These are phyloP conservation scores for Xanthoparmelia taractica DNA, from an alignment of 495 filamentous ascomycete genomes.

Conservation along the genomic window DNA sequence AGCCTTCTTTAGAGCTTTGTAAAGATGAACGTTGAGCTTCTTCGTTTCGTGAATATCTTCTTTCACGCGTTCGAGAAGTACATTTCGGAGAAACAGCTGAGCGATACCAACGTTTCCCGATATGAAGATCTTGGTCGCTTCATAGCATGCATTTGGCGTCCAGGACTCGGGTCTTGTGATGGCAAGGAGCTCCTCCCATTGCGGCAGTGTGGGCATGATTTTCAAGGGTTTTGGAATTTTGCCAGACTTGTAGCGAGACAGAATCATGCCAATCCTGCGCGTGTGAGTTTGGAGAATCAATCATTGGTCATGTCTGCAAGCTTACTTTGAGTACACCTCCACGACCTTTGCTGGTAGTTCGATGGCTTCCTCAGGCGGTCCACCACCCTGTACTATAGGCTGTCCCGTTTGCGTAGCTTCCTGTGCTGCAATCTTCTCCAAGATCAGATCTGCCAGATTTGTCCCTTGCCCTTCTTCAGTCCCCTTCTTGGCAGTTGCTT, in stretches of 20 bases:
- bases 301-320: not conserved
- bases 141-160: constrained; percentile 81
- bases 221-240: constrained; percentile 97
- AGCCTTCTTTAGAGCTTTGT: constrained; percentile 82
- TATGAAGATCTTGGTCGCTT: constrained; percentile 82
- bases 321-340: constrained; percentile 82
- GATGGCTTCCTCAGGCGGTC: constrained; percentile 64
- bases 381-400: constrained; percentile 41
- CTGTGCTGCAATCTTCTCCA: constrained; percentile 88
- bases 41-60: constrained; percentile 81
- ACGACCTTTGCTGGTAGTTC: constrained; percentile 84
- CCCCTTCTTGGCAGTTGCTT: constrained; percentile 34
- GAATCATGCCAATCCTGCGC: constrained; percentile 68
- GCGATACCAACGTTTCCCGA: constrained; percentile 67
- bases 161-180: constrained; percentile 76
- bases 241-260: constrained; percentile 89
- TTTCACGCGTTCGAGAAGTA: constrained; percentile 79
- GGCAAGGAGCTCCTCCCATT: constrained; percentile 79
- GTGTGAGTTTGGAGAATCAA: constrained; percentile 12
- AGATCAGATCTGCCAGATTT: constrained; percentile 83
- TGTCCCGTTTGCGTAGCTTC: constrained; percentile 57
- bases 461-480: constrained; percentile 51
- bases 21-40: constrained; percentile 92
- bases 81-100: constrained; percentile 70
- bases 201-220: constrained; percentile 81